phyloP scores from a whole-genome alignment of 805 yeast species.

The Myxozyma neotropica region DNA sequence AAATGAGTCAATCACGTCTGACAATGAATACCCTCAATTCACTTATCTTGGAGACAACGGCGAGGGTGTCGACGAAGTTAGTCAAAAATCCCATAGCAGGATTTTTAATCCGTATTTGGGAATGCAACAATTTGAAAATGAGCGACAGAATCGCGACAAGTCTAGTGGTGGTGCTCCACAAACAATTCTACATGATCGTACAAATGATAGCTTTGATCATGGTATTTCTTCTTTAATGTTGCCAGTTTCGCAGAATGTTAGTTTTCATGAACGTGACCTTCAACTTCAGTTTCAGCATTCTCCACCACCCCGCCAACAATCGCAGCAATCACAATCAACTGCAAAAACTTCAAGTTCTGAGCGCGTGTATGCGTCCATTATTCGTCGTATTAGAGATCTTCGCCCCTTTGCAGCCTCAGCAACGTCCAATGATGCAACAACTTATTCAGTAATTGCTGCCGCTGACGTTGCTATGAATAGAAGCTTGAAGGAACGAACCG shows the following conservation, averaged over 20 bases:
- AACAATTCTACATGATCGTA: conserved; percentile 1
- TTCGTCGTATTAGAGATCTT: too few species aligned
- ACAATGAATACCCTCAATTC: background rate
- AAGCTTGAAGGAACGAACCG: too few species aligned
- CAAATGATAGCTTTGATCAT: background rate
- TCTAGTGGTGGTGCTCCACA: background rate
- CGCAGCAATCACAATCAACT: background rate
- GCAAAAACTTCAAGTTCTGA: background rate
- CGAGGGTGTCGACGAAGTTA: background rate
- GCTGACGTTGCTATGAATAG: too few species aligned
- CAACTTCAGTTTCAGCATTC: background rate
- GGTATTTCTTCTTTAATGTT: background rate
- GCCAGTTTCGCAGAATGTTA: background rate
- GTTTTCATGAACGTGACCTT: background rate
- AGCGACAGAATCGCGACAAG: background rate
- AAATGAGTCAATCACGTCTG: background rate
- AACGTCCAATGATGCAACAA: too few species aligned
- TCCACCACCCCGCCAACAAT: background rate
- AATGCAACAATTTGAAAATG: background rate
- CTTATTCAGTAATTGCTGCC: too few species aligned
- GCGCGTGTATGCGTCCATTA: too few species aligned
- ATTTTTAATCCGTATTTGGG: conserved; percentile 2
- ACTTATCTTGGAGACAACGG: background rate
- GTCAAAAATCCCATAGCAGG: too few species aligned
- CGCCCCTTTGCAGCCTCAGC: too few species aligned